Conservation (phyloP, 257 asterid species). For the Scutellaria baicalensis region DNA sequence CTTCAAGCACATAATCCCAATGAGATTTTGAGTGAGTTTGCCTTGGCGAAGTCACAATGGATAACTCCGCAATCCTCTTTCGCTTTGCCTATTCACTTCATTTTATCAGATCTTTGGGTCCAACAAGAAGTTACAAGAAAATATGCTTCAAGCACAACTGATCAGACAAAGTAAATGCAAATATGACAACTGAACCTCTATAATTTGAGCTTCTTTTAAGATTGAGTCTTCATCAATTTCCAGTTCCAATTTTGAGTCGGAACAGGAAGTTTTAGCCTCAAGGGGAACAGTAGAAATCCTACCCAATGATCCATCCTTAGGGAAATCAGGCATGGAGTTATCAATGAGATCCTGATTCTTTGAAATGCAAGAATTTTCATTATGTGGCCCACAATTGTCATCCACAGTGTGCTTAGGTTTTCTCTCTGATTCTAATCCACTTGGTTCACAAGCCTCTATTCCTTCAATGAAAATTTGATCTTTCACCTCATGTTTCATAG, state of each 20-base stretch:
- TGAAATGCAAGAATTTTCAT: conserved; percentile 25
- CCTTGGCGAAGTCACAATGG: conserved; percentile 32
- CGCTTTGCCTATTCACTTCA: conserved; percentile 69
- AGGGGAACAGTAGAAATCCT: conserved; percentile 29
- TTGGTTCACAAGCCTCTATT: conserved; percentile 33
- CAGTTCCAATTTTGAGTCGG: conserved; percentile 25
- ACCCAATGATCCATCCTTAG: conserved; percentile 25
- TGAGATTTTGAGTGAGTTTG: conserved; percentile 51
- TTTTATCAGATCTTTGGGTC: conserved; percentile 34
- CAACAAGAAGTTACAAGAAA: conserved; percentile 17
- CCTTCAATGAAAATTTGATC: conserved; percentile 26
- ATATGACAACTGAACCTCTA: conserved; percentile 54
- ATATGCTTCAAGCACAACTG: conserved; percentile 12
- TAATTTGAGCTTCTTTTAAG: conserved; percentile 75
- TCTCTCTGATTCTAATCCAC: conserved; percentile 34
- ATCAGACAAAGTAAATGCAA: conserved; percentile 12
- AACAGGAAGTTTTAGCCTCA: conserved; percentile 32
- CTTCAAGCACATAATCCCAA: conserved; percentile 95
- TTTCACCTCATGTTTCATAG: conserved; percentile 25
- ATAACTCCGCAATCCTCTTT: conserved; percentile 64
- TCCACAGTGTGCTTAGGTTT: conserved; percentile 19
- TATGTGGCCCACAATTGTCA: conserved; percentile 20
- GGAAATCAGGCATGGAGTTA: conserved; percentile 25
- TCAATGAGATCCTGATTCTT: conserved; percentile 25
- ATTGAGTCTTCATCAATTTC: conserved; percentile 73